Base-by-base conservation (phyloP, 768 basidiomycete genomes). In the Boletus bicolor region DNA sequence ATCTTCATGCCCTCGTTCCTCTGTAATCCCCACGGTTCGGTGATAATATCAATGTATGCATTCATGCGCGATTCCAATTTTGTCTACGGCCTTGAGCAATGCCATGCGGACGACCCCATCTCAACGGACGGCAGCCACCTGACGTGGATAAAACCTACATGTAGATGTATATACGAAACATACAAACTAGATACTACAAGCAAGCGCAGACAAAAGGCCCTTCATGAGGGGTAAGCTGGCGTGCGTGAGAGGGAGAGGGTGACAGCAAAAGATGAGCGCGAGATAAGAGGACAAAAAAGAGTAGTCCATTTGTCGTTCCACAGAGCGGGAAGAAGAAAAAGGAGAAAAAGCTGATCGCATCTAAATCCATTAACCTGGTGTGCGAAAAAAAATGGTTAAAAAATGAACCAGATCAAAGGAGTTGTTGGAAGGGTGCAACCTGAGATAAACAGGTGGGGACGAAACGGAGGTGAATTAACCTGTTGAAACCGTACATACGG, bases 351-450 rank as follows among this genome's bases (percentile, higher is more conserved):
- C 8, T 17, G 44, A 38, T 38, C 49, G 44, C 48, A 49, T 63
- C 63, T 57, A 63, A 30, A 57, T 61, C 58, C 62, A 35, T 46
- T 49, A 39, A 48, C 51, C 41, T 24, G 34, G 35, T 42, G 36
- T 34, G 32, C 12, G 46, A 49, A 44, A 30, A 34, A 30, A 36
- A 48, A 14, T 24, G 42, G 44, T n/a, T 35, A 38, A 39, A 11
- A 41, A 49, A 51, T 51, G 54, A 53, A 59, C 26, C 28, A 45
- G 49, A 53, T 51, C 37, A 48, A 49, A 24, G 15, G 10, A n/a
- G 10, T 32, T n/a, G 15, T 19, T 42, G n/a, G 10, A 28, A 26
- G 14, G 24, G 6, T 8, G 44, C 39, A 37, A 38, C 37, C 50
- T 30, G 28, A 46, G 36, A 56, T 44, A 8, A 43, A 39, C 49